Base-by-base conservation (phyloP, 1,139 yeast genomes). In the Taphrina deformans region DNA sequence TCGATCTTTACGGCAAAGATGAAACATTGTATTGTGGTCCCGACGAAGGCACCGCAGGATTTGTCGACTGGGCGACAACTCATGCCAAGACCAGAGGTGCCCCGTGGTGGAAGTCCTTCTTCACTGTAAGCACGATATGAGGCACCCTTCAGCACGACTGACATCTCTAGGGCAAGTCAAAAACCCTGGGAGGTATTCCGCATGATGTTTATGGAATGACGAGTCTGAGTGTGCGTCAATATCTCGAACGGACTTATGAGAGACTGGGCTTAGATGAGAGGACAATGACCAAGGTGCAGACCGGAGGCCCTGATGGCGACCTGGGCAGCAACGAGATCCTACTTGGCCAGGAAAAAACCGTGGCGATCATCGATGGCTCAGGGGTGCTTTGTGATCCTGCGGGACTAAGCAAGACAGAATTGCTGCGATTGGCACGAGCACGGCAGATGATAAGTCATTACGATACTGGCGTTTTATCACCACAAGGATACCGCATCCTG, bases 241-340 rank as follows among this genome's bases (percentile, higher is more conserved):
- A 87, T 76, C 96, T 93, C 67, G 87, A 89, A 75, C 89, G 90
- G 74, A 86, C 92, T 69, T 93, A 92, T 76, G 88, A 89, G 71
- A 89, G 90, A 76, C 82, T 88, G 69, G 73, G 78, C n/a, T 79
- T 92, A 69, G 77, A 79, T 51, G 84, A 87, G 70, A 78, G 83
- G 68, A 78, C 83, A 41, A 83, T 92, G 67, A 82, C 82, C 72
- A 93, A 93, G 78, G 80, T 93, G 74, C 99, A 93, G 80, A 93
- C 98, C 66, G 99, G 98, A 78, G 99, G 99, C 55, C 99, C 99
- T 69, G 98, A 93, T 78, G 99, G 99, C 73, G 99, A 93, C 77
- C 82, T 93, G 73, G 99, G 99, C 44, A 89, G 96, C 59, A 69
- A 69, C 40, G 99, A 93, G 79, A 93, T 93, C 72, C 80, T 89